Evolutionary conservation across 352 stramenopile species (phyloP).

Genomic region (Phytophthora pini): DNA sequence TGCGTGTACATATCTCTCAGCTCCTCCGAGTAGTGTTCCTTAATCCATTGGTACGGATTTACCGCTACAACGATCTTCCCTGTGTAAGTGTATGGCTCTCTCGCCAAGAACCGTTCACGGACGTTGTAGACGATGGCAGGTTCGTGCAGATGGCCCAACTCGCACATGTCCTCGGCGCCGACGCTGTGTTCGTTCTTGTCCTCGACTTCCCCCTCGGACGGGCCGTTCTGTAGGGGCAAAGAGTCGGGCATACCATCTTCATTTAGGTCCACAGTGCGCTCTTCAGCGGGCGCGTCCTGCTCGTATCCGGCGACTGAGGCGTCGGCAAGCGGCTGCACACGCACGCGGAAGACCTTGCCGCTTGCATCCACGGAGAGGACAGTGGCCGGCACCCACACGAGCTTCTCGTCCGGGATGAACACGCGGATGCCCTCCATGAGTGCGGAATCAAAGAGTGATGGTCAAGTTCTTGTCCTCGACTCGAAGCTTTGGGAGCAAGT

Average conservation of each 20-base stretch:
- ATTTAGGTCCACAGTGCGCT: constrained; percentile 72
- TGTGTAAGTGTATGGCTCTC: constrained; percentile 96
- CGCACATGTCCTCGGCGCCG: constrained; percentile 86
- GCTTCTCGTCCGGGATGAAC: constrained; percentile 82
- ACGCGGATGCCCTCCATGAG: constrained; percentile 84
- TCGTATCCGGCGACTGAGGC: constrained; percentile 3
- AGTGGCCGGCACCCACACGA: constrained; percentile 84
- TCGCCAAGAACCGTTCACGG: constrained; percentile 80
- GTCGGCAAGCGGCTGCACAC: constrained; percentile 41
- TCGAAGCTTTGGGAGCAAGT: constrained; percentile 2
- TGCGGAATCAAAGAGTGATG: constrained; percentile 32
- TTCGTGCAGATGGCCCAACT: constrained; percentile 89
- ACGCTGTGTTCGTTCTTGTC: constrained; percentile 39
- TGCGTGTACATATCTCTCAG: constrained; percentile 77
- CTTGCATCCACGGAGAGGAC: constrained; percentile 67
- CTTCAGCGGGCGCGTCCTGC: constrained; percentile 38
- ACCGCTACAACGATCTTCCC: constrained; percentile 97
- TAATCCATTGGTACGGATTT: constrained; percentile 95
- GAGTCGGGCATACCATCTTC: constrained; percentile 79
- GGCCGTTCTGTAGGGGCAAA: constrained; percentile 76
- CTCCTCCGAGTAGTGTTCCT: constrained; percentile 84
- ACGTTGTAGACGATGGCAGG: constrained; percentile 94
- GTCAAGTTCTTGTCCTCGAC: constrained; percentile 8
- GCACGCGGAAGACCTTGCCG: constrained; percentile 75
- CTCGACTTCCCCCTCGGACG: constrained; percentile 18